Base-by-base conservation (phyloP, 257 asterid genomes). In the Knoxia roxburghii region DNA sequence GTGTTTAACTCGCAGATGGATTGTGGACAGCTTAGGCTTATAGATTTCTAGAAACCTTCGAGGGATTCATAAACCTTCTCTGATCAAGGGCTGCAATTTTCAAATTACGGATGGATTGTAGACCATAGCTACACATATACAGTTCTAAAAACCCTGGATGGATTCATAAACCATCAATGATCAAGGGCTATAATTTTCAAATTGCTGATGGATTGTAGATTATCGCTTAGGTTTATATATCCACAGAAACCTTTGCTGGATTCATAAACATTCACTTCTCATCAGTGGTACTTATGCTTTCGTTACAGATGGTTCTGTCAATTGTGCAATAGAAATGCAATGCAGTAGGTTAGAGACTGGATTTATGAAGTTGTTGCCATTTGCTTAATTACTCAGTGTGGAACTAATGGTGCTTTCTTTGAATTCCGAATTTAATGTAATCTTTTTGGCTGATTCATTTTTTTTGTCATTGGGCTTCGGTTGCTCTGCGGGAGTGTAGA, bases 401-500 rank as follows among this genome's bases (percentile, higher is more conserved):
- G 41, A 37, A 9, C 41, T 37, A 3, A 37, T 37, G 41, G 41
- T 3, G 41, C 41, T 37, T 59, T 32, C 13, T 2, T 40, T 33
- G 18, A 9, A 30, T 7, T 41, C 40, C n/a, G 29, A 13, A 10
- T 9, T 35, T 57, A 33, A 33, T 7, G 40, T 29, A 7, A 26
- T 32, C 0, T 56, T 15, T 6, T 2, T 29, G 9, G 61, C 37
- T 50, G 9, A 1, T 50, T 24, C 35, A 37, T 3, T 71, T 71
- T 63, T 76, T 23, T 58, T 37, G 48, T 41, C 61, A 27, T 54
- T 61, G 59, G 73, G 40, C 46, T 58, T 58, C 51, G 66, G 46
- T 30, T 76, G 61, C 72, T 64, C 75, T 73, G 40, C 71, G 63
- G 69, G 68, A 61, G 72, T 69, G 78, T 94, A 93, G 98, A 93